Evolutionary conservation across 257 asterid species (phyloP), one percentile per base, ranked within the genome.

Genomic region (Przewalskia tangutica): DNA sequence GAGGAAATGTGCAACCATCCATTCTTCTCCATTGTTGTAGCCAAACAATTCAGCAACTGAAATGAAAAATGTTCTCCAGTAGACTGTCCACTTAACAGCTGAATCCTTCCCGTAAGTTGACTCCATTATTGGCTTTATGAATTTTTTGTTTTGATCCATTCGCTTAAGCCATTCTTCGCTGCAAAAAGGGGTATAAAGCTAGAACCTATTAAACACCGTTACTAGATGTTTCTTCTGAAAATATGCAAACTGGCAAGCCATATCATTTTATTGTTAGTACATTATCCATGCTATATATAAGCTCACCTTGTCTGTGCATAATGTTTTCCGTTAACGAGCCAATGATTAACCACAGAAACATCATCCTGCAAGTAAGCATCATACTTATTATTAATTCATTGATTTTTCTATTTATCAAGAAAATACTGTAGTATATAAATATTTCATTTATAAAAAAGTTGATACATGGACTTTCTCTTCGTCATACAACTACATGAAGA

Each of bases 81-180:
- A 94, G 59, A 91, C 97, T 0, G 94, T 92, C 99, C 99, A 95
- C 82, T 95, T 95, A 55, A 91, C 87, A 5, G 94, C 94, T 54
- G 95, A 91, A 81, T 95, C 97, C 85, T 90, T 91, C 75, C 98
- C 98, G 50, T 95, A 95, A 11, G 97, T 95, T 76, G 97, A 90
- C 55, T 89, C 95, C 93, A 95, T 94, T 88, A 92, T 92, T n/a
- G 95, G 95, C 85, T 86, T 90, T 53, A 92, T 79, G 62, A 88
- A 81, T 51, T 81, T 83, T 86, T 44, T 55, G 83, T 91, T 90
- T 60, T 81, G 75, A 88, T 91, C 99, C 99, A 92, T 92, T 86
- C 91, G 89, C 86, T 92, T 95, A 4, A 91, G 94, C 98, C 98
- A 94, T 82, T 94, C 99, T 85, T 95, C 97, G 34, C 99, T 95